A percentile compares a stretch with the other conserved stretches of the same genome.
Evolutionary conservation across 164 flowering plant species (phyloP).

Genomic region (Houttuynia cordata): DNA sequence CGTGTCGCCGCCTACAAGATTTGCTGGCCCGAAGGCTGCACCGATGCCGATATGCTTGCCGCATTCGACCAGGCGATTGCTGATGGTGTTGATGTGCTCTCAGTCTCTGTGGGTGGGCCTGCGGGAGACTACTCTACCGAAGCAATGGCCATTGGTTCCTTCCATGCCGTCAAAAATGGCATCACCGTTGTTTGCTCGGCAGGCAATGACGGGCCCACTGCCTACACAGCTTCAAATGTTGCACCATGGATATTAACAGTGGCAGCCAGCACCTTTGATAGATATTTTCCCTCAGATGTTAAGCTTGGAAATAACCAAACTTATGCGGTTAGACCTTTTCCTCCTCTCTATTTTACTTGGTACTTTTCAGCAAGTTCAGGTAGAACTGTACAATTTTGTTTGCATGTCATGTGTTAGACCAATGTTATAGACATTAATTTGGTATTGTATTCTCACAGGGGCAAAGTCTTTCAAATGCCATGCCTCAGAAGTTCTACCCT

Average conservation of each 20-base stretch:
- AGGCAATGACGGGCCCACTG: conserved; percentile 9
- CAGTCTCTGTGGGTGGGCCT: conserved; percentile 6
- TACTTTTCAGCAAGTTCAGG: too few species aligned
- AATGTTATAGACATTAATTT: too few species aligned
- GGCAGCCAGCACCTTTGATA: conserved; percentile 12
- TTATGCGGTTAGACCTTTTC: conserved; percentile 2
- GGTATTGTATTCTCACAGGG: conserved; percentile 14
- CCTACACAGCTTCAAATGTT: conserved; percentile 2
- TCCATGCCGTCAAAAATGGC: conserved; percentile 17
- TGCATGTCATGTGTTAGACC: background rate
- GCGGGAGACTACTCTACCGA: conserved; percentile 1
- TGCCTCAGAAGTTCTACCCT: conserved; percentile 20
- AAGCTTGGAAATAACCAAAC: conserved; percentile 10
- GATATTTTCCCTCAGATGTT: conserved; percentile 5
- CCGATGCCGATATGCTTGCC: conserved; percentile 10
- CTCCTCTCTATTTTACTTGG: background rate
- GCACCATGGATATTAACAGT: conserved; percentile 24
- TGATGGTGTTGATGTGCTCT: conserved; percentile 21
- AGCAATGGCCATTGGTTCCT: conserved; percentile 12
- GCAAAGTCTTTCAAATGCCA: conserved; percentile 24
- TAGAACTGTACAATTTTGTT: too few species aligned
- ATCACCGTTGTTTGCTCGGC: conserved; percentile 13
- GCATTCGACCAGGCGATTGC: conserved; percentile 17
- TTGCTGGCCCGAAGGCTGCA: conserved; percentile 12
- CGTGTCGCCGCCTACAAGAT: conserved; percentile 18